These are phyloP conservation scores for Helianthus annuus DNA, from an alignment of 129 eudicot genomes.

Conservation along the genomic window HanXRQr2.0-SUNRISE NC_035440.2:2708031-2708530, in stretches of 20 bases:
- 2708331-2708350: neutral
- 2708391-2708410: neutral
- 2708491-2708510: too few species aligned
- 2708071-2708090: neutral
- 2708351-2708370: neutral
- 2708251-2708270: too few species aligned
- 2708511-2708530: too few species aligned
- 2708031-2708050: too few species aligned
- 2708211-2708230: constrained; percentile 8
- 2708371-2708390: constrained; percentile 16
- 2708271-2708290: too few species aligned
- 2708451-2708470: too few species aligned
- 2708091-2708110: neutral
- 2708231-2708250: too few species aligned
- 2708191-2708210: neutral
- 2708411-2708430: neutral
- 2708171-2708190: constrained; percentile 9
- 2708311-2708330: too few species aligned
- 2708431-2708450: neutral
- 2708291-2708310: too few species aligned
- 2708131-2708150: neutral
- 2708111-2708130: too few species aligned
- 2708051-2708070: too few species aligned
- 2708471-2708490: too few species aligned
- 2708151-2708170: neutral